phyloP scores from a whole-genome alignment of 1,139 yeast genomes.

The Sporopachydermia cereana region DNA sequence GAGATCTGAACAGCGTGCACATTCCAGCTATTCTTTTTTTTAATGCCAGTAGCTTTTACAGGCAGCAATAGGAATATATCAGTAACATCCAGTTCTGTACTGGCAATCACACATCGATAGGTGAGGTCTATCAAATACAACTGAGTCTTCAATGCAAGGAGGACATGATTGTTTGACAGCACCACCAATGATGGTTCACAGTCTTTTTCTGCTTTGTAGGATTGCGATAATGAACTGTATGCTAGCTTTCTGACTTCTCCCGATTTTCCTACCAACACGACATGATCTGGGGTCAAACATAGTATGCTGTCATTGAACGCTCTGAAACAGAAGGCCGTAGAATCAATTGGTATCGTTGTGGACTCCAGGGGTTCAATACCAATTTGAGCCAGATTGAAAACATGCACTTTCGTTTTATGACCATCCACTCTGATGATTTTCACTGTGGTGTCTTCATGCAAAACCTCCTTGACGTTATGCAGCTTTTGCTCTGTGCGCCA shows the following conservation, averaged over 20 bases:
- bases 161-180: conserved; percentile 28
- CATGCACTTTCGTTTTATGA: background rate
- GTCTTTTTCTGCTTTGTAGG: conserved; percentile 17
- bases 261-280: background rate
- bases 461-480: conserved; percentile 19
- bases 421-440: background rate
- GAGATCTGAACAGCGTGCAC: background rate
- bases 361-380: background rate
- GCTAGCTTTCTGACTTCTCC: background rate
- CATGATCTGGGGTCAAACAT: background rate
- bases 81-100: conserved; percentile 17
- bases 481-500: background rate
- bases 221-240: conserved; percentile 17
- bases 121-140: conserved; percentile 30
- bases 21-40: background rate
- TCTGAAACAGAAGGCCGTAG: too few species aligned
- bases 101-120: conserved; percentile 29
- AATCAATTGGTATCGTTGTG: background rate
- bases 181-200: conserved; percentile 34
- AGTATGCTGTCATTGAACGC: background rate
- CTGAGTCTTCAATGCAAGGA: conserved; percentile 25
- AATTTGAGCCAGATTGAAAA: background rate
- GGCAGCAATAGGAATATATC: background rate
- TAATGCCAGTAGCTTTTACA: background rate
- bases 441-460: background rate